Base-by-base conservation (phyloP, 2,329 filamentous ascomycete species). In the Fusarium floridanum region DNA sequence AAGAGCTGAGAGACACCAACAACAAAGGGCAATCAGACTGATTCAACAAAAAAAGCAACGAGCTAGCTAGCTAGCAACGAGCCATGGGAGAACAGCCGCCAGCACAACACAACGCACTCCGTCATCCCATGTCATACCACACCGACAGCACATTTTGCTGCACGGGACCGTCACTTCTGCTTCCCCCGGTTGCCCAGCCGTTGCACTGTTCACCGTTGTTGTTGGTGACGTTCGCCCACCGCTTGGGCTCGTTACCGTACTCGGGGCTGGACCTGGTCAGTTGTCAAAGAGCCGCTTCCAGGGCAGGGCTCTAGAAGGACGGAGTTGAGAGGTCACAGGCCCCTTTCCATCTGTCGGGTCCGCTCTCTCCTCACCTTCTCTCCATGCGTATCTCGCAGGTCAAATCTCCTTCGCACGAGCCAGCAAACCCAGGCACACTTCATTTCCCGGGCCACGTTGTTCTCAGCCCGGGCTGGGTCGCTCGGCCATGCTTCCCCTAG, bases 81-180 rank as follows among this genome's bases (percentile, higher is more conserved):
- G 24, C 27, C 39, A 67, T 61, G n/a, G 24, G 41, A 67, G 48
- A 64, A 59, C 37, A 70, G 32, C 32, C 48, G 50, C 45, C 48
- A 53, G 48, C 24, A 65, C 53, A 61, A 57, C 29, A 65, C 45
- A 61, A 57, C 60, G 66, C 66, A 67, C 69, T 61, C 74, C 67
- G 70, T 77, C 76, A 77, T 78, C 66, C 75, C 73, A 77, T 77
- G 73, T 76, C 76, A 78, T 78, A 75, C 73, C 76, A 76, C 67
- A 73, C 67, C 68, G 67, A 66, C 66, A 73, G 72, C 64, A 64
- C 60, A 66, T 61, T n/a, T 43, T 45, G 68, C 71, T 76, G 76
- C 64, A 74, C 70, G 68, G 71, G 62, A 74, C 67, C 43, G 67
- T 77, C 71, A 70, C 70, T 60, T 75, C 72, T 57, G 27, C 56